phyloP scores from a whole-genome alignment of 805 yeast genomes.

The Candida rishiriensis region DNA sequence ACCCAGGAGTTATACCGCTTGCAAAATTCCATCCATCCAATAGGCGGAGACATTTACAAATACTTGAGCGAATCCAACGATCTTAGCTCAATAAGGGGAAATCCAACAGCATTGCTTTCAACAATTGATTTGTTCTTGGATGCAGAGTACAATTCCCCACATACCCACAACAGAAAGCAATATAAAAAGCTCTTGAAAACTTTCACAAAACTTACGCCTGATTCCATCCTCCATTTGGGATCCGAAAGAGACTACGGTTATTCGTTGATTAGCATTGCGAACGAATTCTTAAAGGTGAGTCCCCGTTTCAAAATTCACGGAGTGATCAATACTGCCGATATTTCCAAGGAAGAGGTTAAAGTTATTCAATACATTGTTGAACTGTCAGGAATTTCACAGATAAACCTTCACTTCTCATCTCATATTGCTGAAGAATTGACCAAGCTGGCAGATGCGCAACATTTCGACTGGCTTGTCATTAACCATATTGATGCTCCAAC shows the following conservation, averaged over 20 bases:
- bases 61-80: constrained; percentile 5
- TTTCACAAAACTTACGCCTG: constrained; percentile 7
- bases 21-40: too few relatives aligned
- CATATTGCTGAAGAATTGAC: constrained; percentile 2
- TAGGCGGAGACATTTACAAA: not conserved
- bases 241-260: constrained; percentile 21
- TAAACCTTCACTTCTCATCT: constrained; percentile 5
- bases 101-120: constrained; percentile 17
- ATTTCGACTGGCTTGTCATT: constrained; percentile 17
- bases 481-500: constrained; percentile 10
- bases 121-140: constrained; percentile 16
- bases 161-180: not conserved
- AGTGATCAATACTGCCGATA: constrained; percentile 4
- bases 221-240: constrained; percentile 11
- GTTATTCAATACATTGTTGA: constrained; percentile 14
- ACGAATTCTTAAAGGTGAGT: constrained; percentile 9
- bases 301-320: constrained; percentile 14
- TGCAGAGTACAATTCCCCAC: constrained; percentile 1
- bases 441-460: not conserved
- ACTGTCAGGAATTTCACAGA: constrained; percentile 15
- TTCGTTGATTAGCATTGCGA: constrained; percentile 17
- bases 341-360: constrained; percentile 6
- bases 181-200: constrained; percentile 2
- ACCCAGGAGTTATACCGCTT: too few relatives aligned
- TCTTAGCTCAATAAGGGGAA: constrained; percentile 9